Base-by-base conservation (phyloP, 331 rosid species). In the Malus hybrid region DNA sequence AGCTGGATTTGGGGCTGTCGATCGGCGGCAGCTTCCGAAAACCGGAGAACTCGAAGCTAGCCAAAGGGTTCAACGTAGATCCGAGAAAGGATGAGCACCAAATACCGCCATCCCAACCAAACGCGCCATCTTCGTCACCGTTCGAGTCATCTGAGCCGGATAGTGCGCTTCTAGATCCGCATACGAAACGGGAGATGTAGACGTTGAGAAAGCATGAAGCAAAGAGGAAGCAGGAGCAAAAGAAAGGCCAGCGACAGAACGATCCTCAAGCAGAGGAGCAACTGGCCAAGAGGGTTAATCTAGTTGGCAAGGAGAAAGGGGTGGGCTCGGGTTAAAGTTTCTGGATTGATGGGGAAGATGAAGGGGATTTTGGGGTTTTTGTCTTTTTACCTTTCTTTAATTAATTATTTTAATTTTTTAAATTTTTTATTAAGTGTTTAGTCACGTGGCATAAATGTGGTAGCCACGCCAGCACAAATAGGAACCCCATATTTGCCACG, bases 1-100 rank as follows among this genome's bases (percentile, higher is more conserved):
- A 85, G 75, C 86, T 92, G 5, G 97, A 89, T 75, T 85, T 92
- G 39, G 89, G 80, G 2, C 72, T 92, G 72, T 84, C 96, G 5
- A 87, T 90, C 0, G 97, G 96, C 4, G 87, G 89, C 1, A 57
- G 77, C 72, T 82, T 85, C 46, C 52, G 83, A 24, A 89, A 28
- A 22, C 62, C 81, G 5, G 86, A 78, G 13, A 82, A 79, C 14
- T 32, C 68, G 6, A 73, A 30, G 3, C 57, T 3, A 18, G 12
- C 64, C 28, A 62, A 53, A 28, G 74, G 77, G 32, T 58, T 73
- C 22, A 58, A 24, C 39, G 32, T 33, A 20, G 79, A 67, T 16
- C 33, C 12, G 33, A n/a, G 30, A 14, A 79, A 75, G 6, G 65
- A 32, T 0, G 81, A 65, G 7, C 55, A 44, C 1, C n/a, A 65